Conservation (phyloP, 306 rosid genomes). For the Mimosa pudica region DNA sequence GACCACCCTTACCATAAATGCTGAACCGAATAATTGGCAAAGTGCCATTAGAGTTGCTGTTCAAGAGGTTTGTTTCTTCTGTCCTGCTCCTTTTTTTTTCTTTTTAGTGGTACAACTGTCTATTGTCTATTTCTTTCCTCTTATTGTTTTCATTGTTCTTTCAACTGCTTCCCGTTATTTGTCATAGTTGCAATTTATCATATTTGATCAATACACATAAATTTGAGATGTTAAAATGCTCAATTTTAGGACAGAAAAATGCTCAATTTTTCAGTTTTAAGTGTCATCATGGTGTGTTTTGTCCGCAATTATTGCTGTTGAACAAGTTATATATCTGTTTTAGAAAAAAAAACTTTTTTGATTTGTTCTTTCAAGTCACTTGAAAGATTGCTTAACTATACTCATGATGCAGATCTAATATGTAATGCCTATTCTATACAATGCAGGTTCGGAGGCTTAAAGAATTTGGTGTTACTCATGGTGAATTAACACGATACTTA, state of each 20-base stretch:
- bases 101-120: constrained; percentile 18
- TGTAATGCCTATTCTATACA: constrained; percentile 26
- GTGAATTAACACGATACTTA: constrained; percentile 96
- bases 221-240: not conserved
- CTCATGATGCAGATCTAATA: constrained; percentile 12
- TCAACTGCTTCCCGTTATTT: constrained; percentile 5
- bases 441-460: constrained; percentile 93
- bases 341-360: constrained; percentile 9
- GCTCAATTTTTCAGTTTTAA: constrained; percentile 6
- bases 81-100: constrained; percentile 16
- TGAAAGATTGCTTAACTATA: constrained; percentile 19
- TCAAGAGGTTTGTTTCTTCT: constrained; percentile 78
- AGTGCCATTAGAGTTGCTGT: constrained; percentile 94
- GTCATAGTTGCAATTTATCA: not conserved
- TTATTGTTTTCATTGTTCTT: constrained; percentile 27
- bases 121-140: constrained; percentile 17
- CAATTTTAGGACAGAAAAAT: constrained; percentile 10
- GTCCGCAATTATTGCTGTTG: constrained; percentile 1
- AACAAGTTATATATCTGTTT: constrained; percentile 18
- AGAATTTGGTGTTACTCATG: constrained; percentile 96
- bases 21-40: constrained; percentile 95
- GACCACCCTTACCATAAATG: constrained; percentile 94
- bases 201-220: constrained; percentile 12
- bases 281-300: constrained; percentile 1
- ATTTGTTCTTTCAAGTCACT: constrained; percentile 24